Conservation (phyloP, 2,329 filamentous ascomycete species). For the Cercospora citrullina region DNA sequence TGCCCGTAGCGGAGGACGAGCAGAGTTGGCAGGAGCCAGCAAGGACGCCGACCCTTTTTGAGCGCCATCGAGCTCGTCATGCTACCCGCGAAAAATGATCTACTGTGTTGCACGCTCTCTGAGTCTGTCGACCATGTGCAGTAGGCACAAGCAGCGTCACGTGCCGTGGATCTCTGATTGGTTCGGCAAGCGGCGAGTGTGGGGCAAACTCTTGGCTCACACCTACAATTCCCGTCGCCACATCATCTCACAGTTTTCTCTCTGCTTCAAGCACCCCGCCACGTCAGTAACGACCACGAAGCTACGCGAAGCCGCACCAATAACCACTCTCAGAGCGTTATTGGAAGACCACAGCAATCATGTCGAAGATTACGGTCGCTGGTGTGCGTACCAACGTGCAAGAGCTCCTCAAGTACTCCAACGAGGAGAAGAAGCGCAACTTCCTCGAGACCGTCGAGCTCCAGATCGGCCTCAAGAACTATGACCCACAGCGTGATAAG, state of each 20-base stretch:
- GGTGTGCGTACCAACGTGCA: constrained; percentile 94
- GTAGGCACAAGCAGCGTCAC: constrained; percentile 1
- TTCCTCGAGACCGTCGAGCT: constrained; percentile 65
- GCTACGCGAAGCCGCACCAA: constrained; percentile 42
- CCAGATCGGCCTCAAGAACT: constrained; percentile 92
- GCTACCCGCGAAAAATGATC: background rate
- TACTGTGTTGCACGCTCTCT: background rate
- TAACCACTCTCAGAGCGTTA: constrained; percentile 36
- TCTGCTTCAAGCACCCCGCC: constrained; percentile 19
- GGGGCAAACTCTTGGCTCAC: constrained; percentile 14
- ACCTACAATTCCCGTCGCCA: constrained; percentile 13
- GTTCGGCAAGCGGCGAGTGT: background rate
- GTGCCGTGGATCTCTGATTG: background rate
- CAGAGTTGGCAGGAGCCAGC: background rate
- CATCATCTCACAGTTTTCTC: constrained; percentile 11
- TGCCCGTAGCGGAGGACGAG: background rate
- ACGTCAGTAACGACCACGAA: constrained; percentile 18
- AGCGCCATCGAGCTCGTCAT: constrained; percentile 21
- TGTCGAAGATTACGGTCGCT: constrained; percentile 86
- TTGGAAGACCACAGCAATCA: constrained; percentile 55
- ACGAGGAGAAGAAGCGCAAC: constrained; percentile 46
- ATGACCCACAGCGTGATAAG: constrained; percentile 99
- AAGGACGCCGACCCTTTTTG: constrained; percentile 20
- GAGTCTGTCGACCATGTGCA: constrained; percentile 6
- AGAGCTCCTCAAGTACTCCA: constrained; percentile 88